Percentiles rank a stretch among this genome's conserved stretches.
phyloP scores from a whole-genome alignment of 352 stramenopile genomes.

The Phytopythium boreale region DNA sequence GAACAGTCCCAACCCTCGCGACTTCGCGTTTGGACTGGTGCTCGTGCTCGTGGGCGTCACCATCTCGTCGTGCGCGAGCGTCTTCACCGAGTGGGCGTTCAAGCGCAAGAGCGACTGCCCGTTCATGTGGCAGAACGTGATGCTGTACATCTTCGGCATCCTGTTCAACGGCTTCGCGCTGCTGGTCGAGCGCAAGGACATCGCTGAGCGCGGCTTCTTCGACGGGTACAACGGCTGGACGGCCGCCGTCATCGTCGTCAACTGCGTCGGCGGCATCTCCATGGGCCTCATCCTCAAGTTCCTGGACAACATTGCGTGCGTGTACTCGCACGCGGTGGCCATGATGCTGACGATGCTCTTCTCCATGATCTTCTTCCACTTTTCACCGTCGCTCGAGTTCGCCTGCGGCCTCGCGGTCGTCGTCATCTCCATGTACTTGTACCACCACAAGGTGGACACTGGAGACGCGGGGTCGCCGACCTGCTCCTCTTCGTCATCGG shows the following conservation, averaged over 20 bases:
- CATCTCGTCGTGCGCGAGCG: constrained; percentile 79
- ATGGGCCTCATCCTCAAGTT: constrained; percentile 86
- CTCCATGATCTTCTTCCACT: constrained; percentile 85
- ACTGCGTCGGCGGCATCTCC: constrained; percentile 69
- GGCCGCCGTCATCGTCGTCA: constrained; percentile 67
- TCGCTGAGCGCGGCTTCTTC: constrained; percentile 61
- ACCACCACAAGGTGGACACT: constrained; percentile 64
- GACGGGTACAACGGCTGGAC: constrained; percentile 81
- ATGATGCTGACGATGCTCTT: constrained; percentile 90
- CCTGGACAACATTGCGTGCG: constrained; percentile 88
- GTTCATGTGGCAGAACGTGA: constrained; percentile 83
- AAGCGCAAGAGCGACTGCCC: constrained; percentile 71
- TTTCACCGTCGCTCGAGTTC: constrained; percentile 83
- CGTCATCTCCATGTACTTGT: constrained; percentile 88
- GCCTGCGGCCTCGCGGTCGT: constrained; percentile 72
- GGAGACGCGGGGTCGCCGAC: constrained; percentile 12
- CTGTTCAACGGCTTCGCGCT: constrained; percentile 72
- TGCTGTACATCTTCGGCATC: constrained; percentile 81
- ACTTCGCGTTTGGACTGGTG: constrained; percentile 47
- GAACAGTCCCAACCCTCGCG: constrained; percentile 18
- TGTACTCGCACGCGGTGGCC: constrained; percentile 81
- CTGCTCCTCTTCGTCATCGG: constrained; percentile 14
- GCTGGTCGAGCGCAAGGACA: constrained; percentile 42
- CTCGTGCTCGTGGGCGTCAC: constrained; percentile 72
- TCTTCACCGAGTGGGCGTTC: constrained; percentile 85